phyloP scores from a whole-genome alignment of 257 asterid species.

The Nicotiana sylvestris region DNA sequence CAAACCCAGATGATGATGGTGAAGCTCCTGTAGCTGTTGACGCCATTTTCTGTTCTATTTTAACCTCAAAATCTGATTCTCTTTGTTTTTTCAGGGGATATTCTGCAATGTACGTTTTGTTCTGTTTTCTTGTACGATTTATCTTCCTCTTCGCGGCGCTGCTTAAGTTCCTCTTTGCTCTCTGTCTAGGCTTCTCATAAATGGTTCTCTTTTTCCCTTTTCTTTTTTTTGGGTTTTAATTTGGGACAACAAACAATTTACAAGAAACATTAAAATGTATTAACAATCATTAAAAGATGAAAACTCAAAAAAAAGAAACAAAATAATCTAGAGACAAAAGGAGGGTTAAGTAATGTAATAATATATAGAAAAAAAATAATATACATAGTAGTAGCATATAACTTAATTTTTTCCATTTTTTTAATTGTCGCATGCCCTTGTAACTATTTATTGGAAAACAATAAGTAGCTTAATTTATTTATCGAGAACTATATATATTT shows the following conservation, averaged over 20 bases:
- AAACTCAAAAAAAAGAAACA: neutral
- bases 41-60: conserved; percentile 17
- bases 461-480: too few relatives aligned
- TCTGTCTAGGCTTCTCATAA: neutral
- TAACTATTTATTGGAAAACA: too few relatives aligned
- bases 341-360: too few relatives aligned
- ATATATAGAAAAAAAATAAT: too few relatives aligned
- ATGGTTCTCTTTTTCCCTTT: too few relatives aligned
- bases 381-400: too few relatives aligned
- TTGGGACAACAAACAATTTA: neutral
- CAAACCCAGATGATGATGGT: conserved; percentile 13
- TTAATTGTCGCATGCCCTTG: too few relatives aligned
- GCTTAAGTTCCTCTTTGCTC: neutral
- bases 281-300: neutral
- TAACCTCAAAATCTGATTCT: neutral
- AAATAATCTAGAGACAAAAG: too few relatives aligned
- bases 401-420: too few relatives aligned
- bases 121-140: neutral
- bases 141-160: conserved; percentile 7
- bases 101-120: neutral
- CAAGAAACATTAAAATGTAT: neutral
- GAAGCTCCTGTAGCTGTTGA: conserved; percentile 15
- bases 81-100: neutral
- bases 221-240: too few relatives aligned
- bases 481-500: too few relatives aligned